These are phyloP conservation scores for Adenanthera pavonina DNA, from an alignment of 306 rosid species.

Conservation along the genomic window DNA sequence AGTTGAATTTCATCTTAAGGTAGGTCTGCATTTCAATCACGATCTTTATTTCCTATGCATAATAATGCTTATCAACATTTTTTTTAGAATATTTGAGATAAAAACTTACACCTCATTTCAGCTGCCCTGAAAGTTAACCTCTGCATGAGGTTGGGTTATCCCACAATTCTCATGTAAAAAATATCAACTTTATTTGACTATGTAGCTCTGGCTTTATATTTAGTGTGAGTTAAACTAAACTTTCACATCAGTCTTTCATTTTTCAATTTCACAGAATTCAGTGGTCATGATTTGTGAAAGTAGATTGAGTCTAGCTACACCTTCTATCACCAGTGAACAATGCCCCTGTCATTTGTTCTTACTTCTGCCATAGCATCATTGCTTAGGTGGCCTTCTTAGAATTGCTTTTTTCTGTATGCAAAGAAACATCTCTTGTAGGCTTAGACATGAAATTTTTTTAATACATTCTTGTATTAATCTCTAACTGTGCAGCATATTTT, in stretches of 20 bases:
- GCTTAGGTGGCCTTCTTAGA: neutral
- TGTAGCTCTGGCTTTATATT: too few relatives aligned
- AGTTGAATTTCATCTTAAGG: neutral
- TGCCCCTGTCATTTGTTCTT: neutral
- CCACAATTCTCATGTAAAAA: neutral
- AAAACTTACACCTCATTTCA: neutral
- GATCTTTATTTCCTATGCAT: neutral
- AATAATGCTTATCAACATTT: neutral
- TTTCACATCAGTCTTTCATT: too few relatives aligned
- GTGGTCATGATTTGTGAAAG: too few relatives aligned
- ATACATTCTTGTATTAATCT: conserved; percentile 3
- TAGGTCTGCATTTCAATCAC: neutral
- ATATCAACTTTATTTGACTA: too few relatives aligned
- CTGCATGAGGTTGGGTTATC: neutral
- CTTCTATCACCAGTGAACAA: too few relatives aligned
- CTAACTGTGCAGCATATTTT: neutral
- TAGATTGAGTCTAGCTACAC: too few relatives aligned
- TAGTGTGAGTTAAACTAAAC: too few relatives aligned
- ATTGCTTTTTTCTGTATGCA: neutral
- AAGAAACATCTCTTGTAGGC: neutral
- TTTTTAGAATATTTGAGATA: neutral
- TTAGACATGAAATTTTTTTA: neutral
- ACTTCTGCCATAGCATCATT: neutral
- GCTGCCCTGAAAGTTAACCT: neutral
- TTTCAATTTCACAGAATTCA: too few relatives aligned